Percentiles rank a stretch among this genome's conserved stretches.
These are phyloP conservation scores for Suhomyces anneliseae DNA, from an alignment of 1,139 yeast genomes.

Conservation along the genomic window DNA sequence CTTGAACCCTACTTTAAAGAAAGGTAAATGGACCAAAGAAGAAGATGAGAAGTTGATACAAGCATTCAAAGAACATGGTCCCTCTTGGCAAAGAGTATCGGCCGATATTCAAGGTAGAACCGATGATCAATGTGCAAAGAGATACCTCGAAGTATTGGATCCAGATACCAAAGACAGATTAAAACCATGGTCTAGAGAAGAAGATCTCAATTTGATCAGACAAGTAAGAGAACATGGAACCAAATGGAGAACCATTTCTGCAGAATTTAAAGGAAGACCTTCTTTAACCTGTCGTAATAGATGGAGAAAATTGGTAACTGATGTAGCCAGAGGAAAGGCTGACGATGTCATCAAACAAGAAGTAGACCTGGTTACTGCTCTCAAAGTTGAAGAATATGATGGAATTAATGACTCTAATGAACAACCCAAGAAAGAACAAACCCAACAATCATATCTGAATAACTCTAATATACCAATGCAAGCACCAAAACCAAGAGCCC, in stretches of 20 bases:
- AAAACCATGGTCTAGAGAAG: constrained; percentile 77
- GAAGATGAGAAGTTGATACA: constrained; percentile 69
- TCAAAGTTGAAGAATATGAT: constrained; percentile 3
- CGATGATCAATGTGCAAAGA: constrained; percentile 92
- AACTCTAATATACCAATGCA: background rate
- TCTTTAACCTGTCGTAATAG: constrained; percentile 88
- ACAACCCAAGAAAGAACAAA: background rate
- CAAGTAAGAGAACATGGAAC: constrained; percentile 78
- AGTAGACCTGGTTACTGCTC: constrained; percentile 34
- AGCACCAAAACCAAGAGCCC: background rate
- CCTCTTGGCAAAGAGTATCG: constrained; percentile 86
- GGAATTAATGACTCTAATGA: background rate
- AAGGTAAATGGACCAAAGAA: constrained; percentile 87
- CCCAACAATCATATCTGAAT: background rate
- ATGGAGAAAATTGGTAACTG: constrained; percentile 85
- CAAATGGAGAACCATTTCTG: constrained; percentile 83
- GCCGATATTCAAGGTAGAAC: constrained; percentile 78
- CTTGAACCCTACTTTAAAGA: constrained; percentile 73
- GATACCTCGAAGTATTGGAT: constrained; percentile 86
- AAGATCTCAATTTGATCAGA: constrained; percentile 66
- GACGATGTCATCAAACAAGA: constrained; percentile 34
- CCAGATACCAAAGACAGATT: constrained; percentile 78
- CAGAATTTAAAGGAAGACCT: constrained; percentile 74
- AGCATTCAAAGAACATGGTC: constrained; percentile 69
- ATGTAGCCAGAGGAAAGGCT: constrained; percentile 65